Evolutionary conservation across 2,329 filamentous ascomycete genomes (phyloP), one percentile per base, ranked within the genome.

Genomic region (Daldinia sp.): DNA sequence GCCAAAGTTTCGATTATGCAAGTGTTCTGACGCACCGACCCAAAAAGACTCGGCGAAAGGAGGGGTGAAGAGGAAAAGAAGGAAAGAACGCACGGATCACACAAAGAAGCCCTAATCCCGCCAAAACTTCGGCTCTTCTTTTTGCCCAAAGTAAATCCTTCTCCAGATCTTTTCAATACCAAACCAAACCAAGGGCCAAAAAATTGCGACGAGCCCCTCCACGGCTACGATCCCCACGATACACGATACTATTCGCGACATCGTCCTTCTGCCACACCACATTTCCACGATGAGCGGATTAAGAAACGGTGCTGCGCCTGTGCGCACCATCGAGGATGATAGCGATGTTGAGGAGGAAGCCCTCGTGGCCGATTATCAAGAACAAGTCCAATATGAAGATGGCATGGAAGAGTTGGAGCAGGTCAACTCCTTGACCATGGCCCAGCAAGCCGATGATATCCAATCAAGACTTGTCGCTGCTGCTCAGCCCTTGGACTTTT

Each of bases 311-410:
- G 81, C 80, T 74, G 82, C 85, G 76, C 84, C 86, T 70, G 77
- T 82, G 75, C 85, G 87, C 78, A 80, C 83, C 70, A 80, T 87
- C 62, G 88, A 88, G 73, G 91, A 94, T 79, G 93, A 96, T 77
- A 96, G 93, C 76, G 95, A 98, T 78, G 91, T 92, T 70, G 94
- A 97, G 82, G 94, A 98, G 85, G 95, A 98, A 82, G 91, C 91
- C 73, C 87, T 99, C 71, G 95, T 93, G 74, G 93, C 93, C 80
- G 93, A 98, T 81, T 97, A 97, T 86, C 90, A 89, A 77, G 93
- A 97, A 82, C 94, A 97, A 80, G 92, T 97, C 72, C 93, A 95
- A 78, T 97, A 94, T 75, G 92, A 96, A 74, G 93, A 94, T 76
- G 89, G 90, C 72, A 88, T 93, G 81, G 89, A 90, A 68, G 91